A percentile compares a stretch with the other conserved stretches of the same genome.
Evolutionary conservation across 2,329 filamentous ascomycete species (phyloP).

Genomic region (Epicoccum nigrum): DNA sequence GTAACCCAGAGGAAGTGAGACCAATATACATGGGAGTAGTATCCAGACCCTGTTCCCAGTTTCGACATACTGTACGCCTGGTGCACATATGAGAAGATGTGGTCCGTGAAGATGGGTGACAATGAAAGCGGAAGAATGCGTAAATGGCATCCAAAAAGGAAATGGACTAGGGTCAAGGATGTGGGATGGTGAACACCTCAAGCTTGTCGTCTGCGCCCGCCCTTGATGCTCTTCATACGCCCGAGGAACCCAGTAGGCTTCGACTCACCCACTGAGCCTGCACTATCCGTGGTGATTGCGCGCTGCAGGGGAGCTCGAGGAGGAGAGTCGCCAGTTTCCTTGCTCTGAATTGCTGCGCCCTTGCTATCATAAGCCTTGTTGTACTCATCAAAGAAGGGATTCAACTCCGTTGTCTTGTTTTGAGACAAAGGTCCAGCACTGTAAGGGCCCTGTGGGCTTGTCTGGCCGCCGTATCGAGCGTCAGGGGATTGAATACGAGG

Average conservation of each 20-base stretch:
- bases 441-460: constrained; percentile 39
- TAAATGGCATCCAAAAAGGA: neutral
- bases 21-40: constrained; percentile 32
- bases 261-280: constrained; percentile 28
- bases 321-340: constrained; percentile 48
- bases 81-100: constrained; percentile 24
- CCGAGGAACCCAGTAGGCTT: constrained; percentile 45
- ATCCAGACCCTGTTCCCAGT: constrained; percentile 29
- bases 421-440: constrained; percentile 49
- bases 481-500: constrained; percentile 55
- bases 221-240: constrained; percentile 49
- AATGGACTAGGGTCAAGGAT: neutral
- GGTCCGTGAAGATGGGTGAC: constrained; percentile 21
- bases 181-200: constrained; percentile 19
- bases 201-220: constrained; percentile 41
- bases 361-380: constrained; percentile 70
- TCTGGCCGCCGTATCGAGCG: constrained; percentile 55
- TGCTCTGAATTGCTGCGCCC: constrained; percentile 62
- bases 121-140: constrained; percentile 24
- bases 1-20: constrained; percentile 12
- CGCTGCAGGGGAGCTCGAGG: constrained; percentile 40
- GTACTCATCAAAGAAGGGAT: constrained; percentile 84
- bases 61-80: constrained; percentile 23
- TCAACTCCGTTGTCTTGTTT: constrained; percentile 57
- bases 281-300: constrained; percentile 42